Evolutionary conservation across 2,329 filamentous ascomycete species (phyloP).

Genomic region (Aspergillus candidus): DNA sequence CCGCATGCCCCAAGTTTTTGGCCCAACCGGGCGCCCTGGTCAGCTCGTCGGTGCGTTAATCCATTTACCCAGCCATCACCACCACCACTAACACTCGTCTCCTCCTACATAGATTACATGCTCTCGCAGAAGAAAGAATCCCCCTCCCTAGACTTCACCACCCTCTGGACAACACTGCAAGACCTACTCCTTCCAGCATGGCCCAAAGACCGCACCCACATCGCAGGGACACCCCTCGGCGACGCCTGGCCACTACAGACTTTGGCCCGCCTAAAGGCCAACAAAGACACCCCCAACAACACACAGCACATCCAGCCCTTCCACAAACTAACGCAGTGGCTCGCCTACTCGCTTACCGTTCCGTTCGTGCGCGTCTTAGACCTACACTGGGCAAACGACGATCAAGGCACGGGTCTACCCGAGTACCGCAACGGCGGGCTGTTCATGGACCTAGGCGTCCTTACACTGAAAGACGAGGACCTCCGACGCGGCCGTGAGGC

Average conservation of each 20-base stretch:
- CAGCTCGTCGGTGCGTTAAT: slow-evolving; percentile 43
- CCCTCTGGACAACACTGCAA: slow-evolving; percentile 43
- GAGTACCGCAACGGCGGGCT: slow-evolving; percentile 69
- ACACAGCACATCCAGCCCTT: slow-evolving; percentile 44
- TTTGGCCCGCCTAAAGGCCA: slow-evolving; percentile 11
- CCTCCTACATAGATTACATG: slow-evolving; percentile 35
- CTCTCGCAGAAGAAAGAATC: slow-evolving; percentile 20
- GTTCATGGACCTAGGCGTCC: slow-evolving; percentile 55
- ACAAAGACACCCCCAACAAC: slow-evolving; percentile 1
- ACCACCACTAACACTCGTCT: background rate
- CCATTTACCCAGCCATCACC: background rate
- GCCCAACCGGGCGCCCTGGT: slow-evolving; percentile 40
- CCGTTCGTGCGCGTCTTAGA: slow-evolving; percentile 52
- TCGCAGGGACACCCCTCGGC: slow-evolving; percentile 42
- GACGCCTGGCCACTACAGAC: slow-evolving; percentile 46
- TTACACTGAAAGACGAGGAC: slow-evolving; percentile 46
- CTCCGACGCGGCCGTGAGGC: slow-evolving; percentile 41
- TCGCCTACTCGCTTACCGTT: slow-evolving; percentile 66
- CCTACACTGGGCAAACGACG: slow-evolving; percentile 47
- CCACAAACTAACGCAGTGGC: slow-evolving; percentile 65
- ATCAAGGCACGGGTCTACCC: slow-evolving; percentile 60
- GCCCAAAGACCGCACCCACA: slow-evolving; percentile 41
- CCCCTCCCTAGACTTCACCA: slow-evolving; percentile 31
- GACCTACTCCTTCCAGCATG: slow-evolving; percentile 44
- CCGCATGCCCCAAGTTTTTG: slow-evolving; percentile 37